These are phyloP conservation scores for Acanthochlamys bracteata DNA, from an alignment of 106 monocot genomes.

Conservation along the genomic window DNA sequence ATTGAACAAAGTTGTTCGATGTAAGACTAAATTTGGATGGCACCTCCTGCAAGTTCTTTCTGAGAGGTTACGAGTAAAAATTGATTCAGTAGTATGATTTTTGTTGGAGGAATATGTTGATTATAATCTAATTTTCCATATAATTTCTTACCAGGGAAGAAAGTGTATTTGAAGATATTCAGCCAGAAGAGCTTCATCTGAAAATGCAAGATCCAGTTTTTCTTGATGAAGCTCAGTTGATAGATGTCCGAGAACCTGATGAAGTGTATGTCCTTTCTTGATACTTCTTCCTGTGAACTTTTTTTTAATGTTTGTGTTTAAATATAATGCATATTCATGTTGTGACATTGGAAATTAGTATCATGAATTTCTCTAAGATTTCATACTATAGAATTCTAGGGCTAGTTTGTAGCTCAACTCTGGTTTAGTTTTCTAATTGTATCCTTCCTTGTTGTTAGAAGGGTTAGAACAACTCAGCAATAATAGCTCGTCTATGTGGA, in stretches of 20 bases:
- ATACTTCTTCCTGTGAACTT: slow-evolving; percentile 3
- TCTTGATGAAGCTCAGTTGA: slow-evolving; percentile 83
- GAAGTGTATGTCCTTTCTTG: slow-evolving; percentile 65
- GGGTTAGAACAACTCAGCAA: no score
- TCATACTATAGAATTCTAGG: no score
- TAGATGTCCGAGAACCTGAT: slow-evolving; percentile 93
- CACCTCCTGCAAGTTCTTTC: slow-evolving; percentile 92
- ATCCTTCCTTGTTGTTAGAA: no score
- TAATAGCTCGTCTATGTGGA: no score
- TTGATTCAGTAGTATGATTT: not conserved
- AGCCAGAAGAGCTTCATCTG: slow-evolving; percentile 62
- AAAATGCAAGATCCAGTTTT: slow-evolving; percentile 91
- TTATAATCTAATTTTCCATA: not conserved
- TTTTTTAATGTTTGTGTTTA: not conserved
- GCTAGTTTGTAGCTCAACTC: no score
- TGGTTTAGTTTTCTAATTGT: no score
- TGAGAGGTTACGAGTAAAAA: slow-evolving; percentile 42
- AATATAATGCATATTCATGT: no score
- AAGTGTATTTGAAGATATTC: slow-evolving; percentile 57
- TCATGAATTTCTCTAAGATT: no score
- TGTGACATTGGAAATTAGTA: no score
- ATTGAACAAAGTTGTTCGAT: slow-evolving; percentile 86
- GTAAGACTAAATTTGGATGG: slow-evolving; percentile 93
- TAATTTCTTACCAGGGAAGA: slow-evolving; percentile 41
- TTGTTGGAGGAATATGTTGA: not conserved